A percentile compares a stretch with the other conserved stretches of the same genome.
phyloP scores from a whole-genome alignment of 2,329 filamentous ascomycete species.

The Trichoderma sp. region DNA sequence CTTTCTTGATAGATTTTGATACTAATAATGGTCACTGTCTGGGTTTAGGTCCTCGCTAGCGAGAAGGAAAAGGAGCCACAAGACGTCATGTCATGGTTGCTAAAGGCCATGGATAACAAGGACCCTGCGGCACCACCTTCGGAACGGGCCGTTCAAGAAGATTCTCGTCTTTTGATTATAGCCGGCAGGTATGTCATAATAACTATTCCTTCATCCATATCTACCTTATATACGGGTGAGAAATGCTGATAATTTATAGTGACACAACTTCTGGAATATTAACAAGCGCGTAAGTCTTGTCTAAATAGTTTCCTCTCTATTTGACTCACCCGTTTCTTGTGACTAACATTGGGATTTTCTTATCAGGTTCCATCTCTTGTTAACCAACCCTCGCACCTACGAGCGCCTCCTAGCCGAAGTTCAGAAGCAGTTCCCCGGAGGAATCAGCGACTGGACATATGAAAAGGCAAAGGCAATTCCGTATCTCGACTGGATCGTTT shows the following conservation, averaged over 20 bases:
- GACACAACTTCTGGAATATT: background rate
- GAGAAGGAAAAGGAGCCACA: background rate
- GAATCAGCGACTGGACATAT: slow-evolving; percentile 7
- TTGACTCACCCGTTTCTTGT: background rate
- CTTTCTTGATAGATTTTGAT: background rate
- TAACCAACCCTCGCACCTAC: background rate
- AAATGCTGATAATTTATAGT: background rate
- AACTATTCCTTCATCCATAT: background rate
- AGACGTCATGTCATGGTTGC: background rate
- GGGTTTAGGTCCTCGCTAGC: background rate
- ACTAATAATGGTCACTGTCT: background rate
- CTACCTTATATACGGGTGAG: no score
- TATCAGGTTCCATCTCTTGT: background rate
- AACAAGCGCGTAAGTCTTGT: background rate
- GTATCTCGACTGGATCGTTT: slow-evolving; percentile 35
- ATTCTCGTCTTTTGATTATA: background rate
- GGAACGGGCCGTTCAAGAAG: background rate
- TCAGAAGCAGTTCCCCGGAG: background rate
- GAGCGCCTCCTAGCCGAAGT: background rate
- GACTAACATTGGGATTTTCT: background rate
- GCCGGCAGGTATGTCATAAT: background rate
- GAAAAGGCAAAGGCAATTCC: slow-evolving; percentile 24
- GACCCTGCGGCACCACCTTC: background rate
- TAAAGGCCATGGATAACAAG: background rate
- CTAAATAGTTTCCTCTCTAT: background rate